phyloP scores from a whole-genome alignment of 2,329 filamentous ascomycete genomes.

The Lasiodiplodia sp. region DNA sequence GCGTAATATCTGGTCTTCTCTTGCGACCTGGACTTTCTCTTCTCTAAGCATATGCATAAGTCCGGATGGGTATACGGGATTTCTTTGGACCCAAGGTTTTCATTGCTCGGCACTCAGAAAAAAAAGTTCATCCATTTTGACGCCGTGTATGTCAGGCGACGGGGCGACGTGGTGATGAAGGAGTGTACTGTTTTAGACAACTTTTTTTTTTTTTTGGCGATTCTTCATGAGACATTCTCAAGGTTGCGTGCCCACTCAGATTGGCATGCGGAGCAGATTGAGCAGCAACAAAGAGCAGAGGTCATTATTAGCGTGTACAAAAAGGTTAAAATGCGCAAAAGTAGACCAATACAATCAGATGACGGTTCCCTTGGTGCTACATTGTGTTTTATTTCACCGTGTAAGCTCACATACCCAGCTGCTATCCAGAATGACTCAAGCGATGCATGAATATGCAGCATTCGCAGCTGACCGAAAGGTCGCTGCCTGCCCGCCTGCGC shows the following conservation, averaged over 20 bases:
- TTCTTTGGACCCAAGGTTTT: not conserved
- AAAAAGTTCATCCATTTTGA: not conserved
- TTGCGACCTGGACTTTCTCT: not conserved
- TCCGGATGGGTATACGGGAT: not conserved
- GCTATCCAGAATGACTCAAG: not conserved
- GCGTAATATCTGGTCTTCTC: conserved; percentile 1
- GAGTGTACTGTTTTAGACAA: not conserved
- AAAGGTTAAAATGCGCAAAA: not conserved
- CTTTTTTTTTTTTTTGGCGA: not conserved
- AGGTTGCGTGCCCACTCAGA: not conserved
- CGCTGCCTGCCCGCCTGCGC: not conserved
- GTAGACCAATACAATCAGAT: not conserved
- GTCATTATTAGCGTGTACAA: not conserved
- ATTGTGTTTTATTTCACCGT: not conserved
- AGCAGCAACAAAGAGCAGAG: not conserved
- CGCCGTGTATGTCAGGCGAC: not conserved
- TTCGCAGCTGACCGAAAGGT: not conserved
- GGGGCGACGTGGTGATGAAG: not conserved
- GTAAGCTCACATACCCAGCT: not conserved
- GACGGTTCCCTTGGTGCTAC: not conserved
- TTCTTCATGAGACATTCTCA: not conserved
- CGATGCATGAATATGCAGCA: not conserved
- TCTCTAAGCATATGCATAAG: not conserved
- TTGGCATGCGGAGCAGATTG: not conserved
- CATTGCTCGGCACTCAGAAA: not conserved